Evolutionary conservation across 2,329 filamentous ascomycete species (phyloP).

Genomic region (Aureobasidium sp.): DNA sequence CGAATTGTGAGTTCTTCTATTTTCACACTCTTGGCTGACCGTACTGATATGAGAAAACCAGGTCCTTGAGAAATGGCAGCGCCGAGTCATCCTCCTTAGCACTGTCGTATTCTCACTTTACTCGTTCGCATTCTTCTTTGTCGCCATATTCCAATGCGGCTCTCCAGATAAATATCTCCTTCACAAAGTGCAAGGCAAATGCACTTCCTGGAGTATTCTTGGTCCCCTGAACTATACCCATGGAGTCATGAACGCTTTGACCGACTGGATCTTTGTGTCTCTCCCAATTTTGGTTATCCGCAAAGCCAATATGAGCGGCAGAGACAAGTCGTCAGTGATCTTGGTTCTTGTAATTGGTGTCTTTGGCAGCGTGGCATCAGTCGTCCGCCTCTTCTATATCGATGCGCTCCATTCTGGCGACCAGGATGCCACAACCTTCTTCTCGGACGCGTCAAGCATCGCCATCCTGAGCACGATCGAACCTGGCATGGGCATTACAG

Average conservation of each 20-base stretch:
- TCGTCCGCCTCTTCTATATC: conserved; percentile 24
- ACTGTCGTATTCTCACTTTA: conserved; percentile 27
- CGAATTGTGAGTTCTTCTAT: conserved; percentile 30
- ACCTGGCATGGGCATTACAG: conserved; percentile 30
- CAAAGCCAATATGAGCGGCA: conserved; percentile 35
- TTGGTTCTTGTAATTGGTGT: conserved; percentile 35
- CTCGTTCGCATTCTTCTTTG: conserved; percentile 29
- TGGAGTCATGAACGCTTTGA: conserved; percentile 31
- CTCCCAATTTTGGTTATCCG: conserved; percentile 36
- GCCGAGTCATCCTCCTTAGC: conserved; percentile 24
- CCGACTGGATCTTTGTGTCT: conserved; percentile 31
- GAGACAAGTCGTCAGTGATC: conserved; percentile 35
- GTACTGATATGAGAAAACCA: background rate
- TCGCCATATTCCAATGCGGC: conserved; percentile 30
- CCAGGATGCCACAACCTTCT: background rate
- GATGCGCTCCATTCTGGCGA: conserved; percentile 21
- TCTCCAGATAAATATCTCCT: conserved; percentile 20
- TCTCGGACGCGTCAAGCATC: background rate
- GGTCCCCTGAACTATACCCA: conserved; percentile 22
- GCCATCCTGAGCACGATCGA: conserved; percentile 28
- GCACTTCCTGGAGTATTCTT: conserved; percentile 22
- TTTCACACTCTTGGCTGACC: too few relatives aligned
- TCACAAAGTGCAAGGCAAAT: conserved; percentile 19
- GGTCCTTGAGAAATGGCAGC: conserved; percentile 31
- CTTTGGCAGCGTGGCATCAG: conserved; percentile 22